Evolutionary conservation across 768 basidiomycete genomes (phyloP).

Genomic region (Suillus fuscotomentosus): DNA sequence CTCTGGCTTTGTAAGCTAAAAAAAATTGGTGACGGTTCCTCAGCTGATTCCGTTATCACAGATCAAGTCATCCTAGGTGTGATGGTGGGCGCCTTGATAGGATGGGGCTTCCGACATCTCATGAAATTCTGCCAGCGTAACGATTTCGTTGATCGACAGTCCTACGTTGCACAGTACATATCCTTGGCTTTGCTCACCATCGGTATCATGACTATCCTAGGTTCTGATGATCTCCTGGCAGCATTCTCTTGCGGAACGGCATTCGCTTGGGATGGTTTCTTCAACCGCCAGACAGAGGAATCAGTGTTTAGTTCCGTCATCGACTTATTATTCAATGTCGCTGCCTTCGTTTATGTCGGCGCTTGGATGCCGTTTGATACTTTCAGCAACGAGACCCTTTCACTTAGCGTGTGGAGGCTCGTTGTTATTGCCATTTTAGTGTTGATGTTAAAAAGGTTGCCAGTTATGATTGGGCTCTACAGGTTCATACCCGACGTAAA

Average conservation of each 20-base stretch:
- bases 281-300: slow-evolving; percentile 92
- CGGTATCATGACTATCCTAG: slow-evolving; percentile 81
- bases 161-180: slow-evolving; percentile 91
- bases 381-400: slow-evolving; percentile 65
- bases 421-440: slow-evolving; percentile 80
- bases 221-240: slow-evolving; percentile 91
- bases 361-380: slow-evolving; percentile 94
- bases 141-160: slow-evolving; percentile 89
- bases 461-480: slow-evolving; percentile 81
- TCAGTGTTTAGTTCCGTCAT: slow-evolving; percentile 95
- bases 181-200: slow-evolving; percentile 82
- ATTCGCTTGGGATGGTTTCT: slow-evolving; percentile 96
- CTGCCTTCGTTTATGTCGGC: slow-evolving; percentile 93
- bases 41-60: slow-evolving; percentile 26
- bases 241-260: slow-evolving; percentile 94
- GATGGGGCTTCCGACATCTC: slow-evolving; percentile 78
- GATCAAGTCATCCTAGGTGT: slow-evolving; percentile 80
- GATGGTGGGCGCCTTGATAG: slow-evolving; percentile 71
- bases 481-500: slow-evolving; percentile 96
- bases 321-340: slow-evolving; percentile 93
- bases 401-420: slow-evolving; percentile 81
- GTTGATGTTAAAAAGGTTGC: slow-evolving; percentile 80
- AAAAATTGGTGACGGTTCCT: slow-evolving; percentile 1
- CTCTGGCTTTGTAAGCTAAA: slow-evolving; percentile 78
- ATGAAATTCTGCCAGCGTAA: slow-evolving; percentile 92